Conservation (phyloP, 164 flowering plant species). For the Dillenia turbinata region DNA sequence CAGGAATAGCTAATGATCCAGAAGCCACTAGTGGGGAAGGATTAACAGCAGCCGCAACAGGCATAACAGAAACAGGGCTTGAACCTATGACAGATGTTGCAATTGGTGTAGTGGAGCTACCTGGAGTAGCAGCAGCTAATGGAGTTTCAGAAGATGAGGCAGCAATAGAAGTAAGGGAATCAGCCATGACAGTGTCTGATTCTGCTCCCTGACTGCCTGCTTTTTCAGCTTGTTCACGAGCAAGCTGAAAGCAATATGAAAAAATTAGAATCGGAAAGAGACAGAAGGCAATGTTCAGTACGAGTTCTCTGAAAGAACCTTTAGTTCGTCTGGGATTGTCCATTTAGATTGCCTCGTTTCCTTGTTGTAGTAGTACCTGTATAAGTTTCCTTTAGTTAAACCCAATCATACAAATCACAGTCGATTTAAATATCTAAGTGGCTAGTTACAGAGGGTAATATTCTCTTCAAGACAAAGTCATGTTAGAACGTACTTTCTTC, state of each 20-base stretch:
- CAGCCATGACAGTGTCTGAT: slow-evolving; percentile 22
- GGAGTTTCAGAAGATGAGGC: slow-evolving; percentile 26
- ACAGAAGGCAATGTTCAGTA: not conserved
- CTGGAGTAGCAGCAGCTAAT: slow-evolving; percentile 12
- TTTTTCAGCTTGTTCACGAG: slow-evolving; percentile 82
- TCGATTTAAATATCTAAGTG: not conserved
- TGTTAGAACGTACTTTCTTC: slow-evolving; percentile 56
- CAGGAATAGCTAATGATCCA: slow-evolving; percentile 30
- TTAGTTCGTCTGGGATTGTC: slow-evolving; percentile 88
- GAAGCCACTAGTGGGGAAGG: slow-evolving; percentile 30
- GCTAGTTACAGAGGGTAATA: not conserved
- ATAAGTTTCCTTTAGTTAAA: not conserved
- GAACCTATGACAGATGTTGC: slow-evolving; percentile 28
- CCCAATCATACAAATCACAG: not conserved
- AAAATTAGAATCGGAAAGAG: not conserved
- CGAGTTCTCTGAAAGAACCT: slow-evolving; percentile 35
- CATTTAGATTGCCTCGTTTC: slow-evolving; percentile 82
- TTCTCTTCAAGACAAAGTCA: not conserved
- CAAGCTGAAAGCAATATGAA: slow-evolving; percentile 48
- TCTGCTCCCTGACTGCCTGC: slow-evolving; percentile 33
- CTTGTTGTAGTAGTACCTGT: slow-evolving; percentile 91
- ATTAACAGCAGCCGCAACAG: slow-evolving; percentile 33
- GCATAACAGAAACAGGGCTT: slow-evolving; percentile 60
- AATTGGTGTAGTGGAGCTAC: slow-evolving; percentile 22
- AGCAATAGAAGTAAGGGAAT: slow-evolving; percentile 20